These are phyloP conservation scores for Gomphus sp. DNA, from an alignment of 1,284 basidiomycete species.

Conservation along the genomic window DNA sequence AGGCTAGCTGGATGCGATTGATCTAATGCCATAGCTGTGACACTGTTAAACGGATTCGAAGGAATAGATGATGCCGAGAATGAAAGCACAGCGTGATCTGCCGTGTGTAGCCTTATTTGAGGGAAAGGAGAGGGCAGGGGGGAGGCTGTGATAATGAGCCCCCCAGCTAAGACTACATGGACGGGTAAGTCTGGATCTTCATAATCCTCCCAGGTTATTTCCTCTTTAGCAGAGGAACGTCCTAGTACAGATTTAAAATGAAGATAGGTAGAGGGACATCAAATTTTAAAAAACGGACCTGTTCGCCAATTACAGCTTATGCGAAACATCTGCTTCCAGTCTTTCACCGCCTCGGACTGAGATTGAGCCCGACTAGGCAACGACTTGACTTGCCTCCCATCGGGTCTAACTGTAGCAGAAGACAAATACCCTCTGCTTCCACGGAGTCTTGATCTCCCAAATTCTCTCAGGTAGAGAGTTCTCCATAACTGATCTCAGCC, in stretches of 20 bases:
- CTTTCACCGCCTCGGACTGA: constrained; percentile 31
- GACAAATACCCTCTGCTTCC: constrained; percentile 37
- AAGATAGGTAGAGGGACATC: neutral
- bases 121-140: constrained; percentile 21
- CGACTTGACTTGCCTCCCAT: constrained; percentile 49
- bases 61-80: constrained; percentile 22
- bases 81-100: constrained; percentile 13
- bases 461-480: constrained; percentile 46
- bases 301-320: constrained; percentile 73
- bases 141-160: constrained; percentile 29
- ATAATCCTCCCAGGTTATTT: constrained; percentile 4
- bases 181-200: constrained; percentile 3
- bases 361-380: constrained; percentile 43
- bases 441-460: constrained; percentile 55
- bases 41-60: constrained; percentile 21
- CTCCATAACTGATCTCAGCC: constrained; percentile 46
- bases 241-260: constrained; percentile 26
- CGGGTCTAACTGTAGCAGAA: constrained; percentile 30
- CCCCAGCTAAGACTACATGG: constrained; percentile 33
- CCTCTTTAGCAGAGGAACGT: constrained; percentile 40
- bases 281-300: constrained; percentile 30
- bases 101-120: constrained; percentile 19
- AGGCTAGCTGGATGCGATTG: constrained; percentile 44
- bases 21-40: constrained; percentile 56
- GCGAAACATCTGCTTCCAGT: constrained; percentile 81